Conservation (phyloP, 176 grass and related monocot species). For the Oryza rufipogon region DNA sequence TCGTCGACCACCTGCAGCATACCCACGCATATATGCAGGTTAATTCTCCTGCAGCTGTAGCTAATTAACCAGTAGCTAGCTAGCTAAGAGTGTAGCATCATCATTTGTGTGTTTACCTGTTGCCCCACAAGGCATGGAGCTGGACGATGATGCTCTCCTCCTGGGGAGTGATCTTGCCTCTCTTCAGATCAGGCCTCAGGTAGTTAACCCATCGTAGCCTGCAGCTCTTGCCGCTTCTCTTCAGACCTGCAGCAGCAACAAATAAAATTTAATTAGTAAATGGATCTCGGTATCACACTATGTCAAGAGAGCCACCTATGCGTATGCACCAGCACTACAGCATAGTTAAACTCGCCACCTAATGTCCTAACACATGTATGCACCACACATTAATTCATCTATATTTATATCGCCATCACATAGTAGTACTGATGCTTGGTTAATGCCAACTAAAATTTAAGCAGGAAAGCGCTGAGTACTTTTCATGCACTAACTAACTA, state of each 20-base stretch:
- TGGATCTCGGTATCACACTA: background rate
- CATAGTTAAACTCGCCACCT: background rate
- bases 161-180: conserved; percentile 74
- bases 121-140: conserved; percentile 87
- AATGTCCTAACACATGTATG: background rate
- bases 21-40: background rate
- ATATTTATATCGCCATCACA: background rate
- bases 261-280: background rate
- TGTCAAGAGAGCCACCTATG: background rate
- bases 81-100: background rate
- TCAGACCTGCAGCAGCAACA: conserved; percentile 47
- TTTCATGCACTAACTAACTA: conserved; percentile 20
- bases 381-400: background rate
- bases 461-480: background rate
- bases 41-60: background rate
- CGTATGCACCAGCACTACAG: background rate
- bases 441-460: background rate
- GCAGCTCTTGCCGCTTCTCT: conserved; percentile 93
- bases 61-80: background rate
- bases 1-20: conserved; percentile 87
- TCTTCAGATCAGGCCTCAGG: conserved; percentile 85
- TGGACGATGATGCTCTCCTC: conserved; percentile 86
- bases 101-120: conserved; percentile 50
- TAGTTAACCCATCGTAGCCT: conserved; percentile 92
- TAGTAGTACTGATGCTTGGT: background rate